A percentile compares a stretch with the other conserved stretches of the same genome.
phyloP scores from a whole-genome alignment of 768 basidiomycete species.

The Xerocomus spinulosus region DNA sequence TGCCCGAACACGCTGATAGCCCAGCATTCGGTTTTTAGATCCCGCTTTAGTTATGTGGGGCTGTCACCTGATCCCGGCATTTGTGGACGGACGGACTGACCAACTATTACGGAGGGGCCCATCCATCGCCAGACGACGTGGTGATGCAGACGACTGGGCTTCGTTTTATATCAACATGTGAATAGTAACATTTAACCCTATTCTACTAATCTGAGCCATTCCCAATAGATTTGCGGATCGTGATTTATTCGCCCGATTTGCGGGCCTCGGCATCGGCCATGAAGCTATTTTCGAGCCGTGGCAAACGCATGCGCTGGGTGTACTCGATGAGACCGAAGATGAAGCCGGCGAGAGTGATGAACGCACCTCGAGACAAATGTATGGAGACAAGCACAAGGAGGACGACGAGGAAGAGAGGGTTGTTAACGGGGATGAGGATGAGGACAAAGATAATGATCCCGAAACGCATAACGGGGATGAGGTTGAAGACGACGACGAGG shows the following conservation, averaged over 20 bases:
- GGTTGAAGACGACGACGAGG: too few relatives aligned
- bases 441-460: background rate
- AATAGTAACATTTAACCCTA: background rate
- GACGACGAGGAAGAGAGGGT: too few relatives aligned
- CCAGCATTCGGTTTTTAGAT: conserved; percentile 3
- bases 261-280: conserved; percentile 5
- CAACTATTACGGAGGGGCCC: background rate
- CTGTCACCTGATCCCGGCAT: background rate
- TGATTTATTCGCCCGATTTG: conserved; percentile 6
- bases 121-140: background rate
- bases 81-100: background rate
- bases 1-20: background rate
- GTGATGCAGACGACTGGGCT: background rate
- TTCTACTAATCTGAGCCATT: background rate
- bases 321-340: background rate
- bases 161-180: conserved; percentile 2
- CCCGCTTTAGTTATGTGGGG: background rate
- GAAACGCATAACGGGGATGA: too few relatives aligned
- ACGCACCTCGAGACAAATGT: too few relatives aligned
- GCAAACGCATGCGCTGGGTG: background rate
- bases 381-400: too few relatives aligned
- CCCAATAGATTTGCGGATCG: background rate
- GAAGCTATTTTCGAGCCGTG: background rate
- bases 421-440: background rate
- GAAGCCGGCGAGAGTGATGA: background rate